These are phyloP conservation scores for Beauveria sp. DNA, from an alignment of 2,329 filamentous ascomycete species.

Conservation along the genomic window DNA sequence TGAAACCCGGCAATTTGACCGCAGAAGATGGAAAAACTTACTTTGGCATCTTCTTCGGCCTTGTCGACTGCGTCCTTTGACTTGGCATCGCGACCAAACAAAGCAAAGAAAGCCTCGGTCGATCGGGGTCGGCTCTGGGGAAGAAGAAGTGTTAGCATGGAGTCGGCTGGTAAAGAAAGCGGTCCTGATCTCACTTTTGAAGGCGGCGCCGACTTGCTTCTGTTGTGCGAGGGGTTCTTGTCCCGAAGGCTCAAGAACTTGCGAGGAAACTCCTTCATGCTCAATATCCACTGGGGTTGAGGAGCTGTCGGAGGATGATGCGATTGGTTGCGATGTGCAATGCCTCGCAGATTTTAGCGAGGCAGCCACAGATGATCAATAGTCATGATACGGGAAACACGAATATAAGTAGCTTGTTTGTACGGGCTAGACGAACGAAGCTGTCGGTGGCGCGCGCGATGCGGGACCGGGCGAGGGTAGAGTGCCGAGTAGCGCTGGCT, in stretches of 20 bases:
- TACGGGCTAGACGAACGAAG: neutral
- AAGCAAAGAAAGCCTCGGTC: slow-evolving; percentile 50
- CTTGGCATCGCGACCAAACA: slow-evolving; percentile 56
- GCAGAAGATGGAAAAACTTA: slow-evolving; percentile 13
- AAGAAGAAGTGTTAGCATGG: slow-evolving; percentile 11
- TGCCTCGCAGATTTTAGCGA: slow-evolving; percentile 25
- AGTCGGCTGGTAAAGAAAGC: neutral
- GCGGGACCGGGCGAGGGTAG: neutral
- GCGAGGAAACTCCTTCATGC: slow-evolving; percentile 50
- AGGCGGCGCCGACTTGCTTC: slow-evolving; percentile 49
- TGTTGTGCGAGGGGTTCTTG: slow-evolving; percentile 47
- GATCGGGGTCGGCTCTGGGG: slow-evolving; percentile 44
- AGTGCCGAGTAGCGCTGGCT: neutral
- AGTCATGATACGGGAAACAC: slow-evolving; percentile 21
- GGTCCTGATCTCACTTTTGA: slow-evolving; percentile 21
- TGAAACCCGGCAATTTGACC: too few species aligned
- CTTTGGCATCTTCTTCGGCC: slow-evolving; percentile 35
- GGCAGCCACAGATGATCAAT: slow-evolving; percentile 22
- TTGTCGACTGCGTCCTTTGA: slow-evolving; percentile 43
- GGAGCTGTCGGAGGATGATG: neutral
- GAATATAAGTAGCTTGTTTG: neutral
- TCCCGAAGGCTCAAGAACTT: slow-evolving; percentile 66
- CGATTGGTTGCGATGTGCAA: neutral
- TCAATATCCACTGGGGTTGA: slow-evolving; percentile 17
- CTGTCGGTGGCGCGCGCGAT: neutral